Conservation (phyloP, 768 basidiomycete species). For the Tylopilus sp. region DNA sequence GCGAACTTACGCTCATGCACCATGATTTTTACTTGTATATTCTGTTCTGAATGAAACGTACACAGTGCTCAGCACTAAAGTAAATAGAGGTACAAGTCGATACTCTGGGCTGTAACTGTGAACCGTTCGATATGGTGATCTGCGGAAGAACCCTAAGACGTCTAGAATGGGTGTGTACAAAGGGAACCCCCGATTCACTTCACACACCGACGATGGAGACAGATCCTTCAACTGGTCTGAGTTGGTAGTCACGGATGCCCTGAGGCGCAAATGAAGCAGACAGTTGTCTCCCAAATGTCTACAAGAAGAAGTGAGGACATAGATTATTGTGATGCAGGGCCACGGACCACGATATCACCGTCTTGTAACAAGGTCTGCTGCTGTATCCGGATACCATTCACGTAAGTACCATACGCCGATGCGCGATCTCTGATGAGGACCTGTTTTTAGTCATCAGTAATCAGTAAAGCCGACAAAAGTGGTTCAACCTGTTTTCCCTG, state of each 20-base stretch:
- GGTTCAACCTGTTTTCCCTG: conserved; percentile 39
- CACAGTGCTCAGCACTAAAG: background rate
- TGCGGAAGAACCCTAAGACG: background rate
- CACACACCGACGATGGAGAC: conserved; percentile 36
- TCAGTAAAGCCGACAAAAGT: background rate
- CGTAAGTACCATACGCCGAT: conserved; percentile 45
- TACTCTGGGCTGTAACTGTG: background rate
- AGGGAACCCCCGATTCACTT: background rate
- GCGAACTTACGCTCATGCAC: too few relatives aligned
- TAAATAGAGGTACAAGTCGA: background rate
- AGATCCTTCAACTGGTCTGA: conserved; percentile 42
- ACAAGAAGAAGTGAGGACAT: conserved; percentile 7
- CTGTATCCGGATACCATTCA: conserved; percentile 43
- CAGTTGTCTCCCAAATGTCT: conserved; percentile 42
- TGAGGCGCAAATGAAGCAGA: conserved; percentile 39
- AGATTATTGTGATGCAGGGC: background rate
- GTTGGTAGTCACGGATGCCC: conserved; percentile 40
- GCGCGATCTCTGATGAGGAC: conserved; percentile 46
- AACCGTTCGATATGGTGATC: conserved; percentile 5
- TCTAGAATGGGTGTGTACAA: background rate
- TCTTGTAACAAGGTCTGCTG: conserved; percentile 36
- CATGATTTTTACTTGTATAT: too few relatives aligned
- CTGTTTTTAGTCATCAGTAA: conserved; percentile 27
- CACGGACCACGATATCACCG: conserved; percentile 45
- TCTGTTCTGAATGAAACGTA: background rate